Evolutionary conservation across 495 filamentous ascomycete genomes (phyloP), one percentile per base, ranked within the genome.

Genomic region (Cercophora newfieldiana): DNA sequence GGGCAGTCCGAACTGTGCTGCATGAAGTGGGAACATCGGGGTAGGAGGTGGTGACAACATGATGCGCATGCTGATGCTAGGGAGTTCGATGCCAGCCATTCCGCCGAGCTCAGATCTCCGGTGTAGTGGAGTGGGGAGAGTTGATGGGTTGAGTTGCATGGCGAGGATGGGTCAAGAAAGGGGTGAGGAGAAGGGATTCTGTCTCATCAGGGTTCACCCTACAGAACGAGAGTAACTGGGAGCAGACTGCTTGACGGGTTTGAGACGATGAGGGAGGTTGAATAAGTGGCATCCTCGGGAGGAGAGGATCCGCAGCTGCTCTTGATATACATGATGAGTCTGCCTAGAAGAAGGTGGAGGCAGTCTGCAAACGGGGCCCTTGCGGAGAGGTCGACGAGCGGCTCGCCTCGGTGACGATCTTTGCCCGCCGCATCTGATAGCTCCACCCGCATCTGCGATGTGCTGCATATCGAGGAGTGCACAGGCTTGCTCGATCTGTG

Each of bases 401-500:
- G 54, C 29, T 31, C 50, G 44, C 25, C 14, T 61, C 57, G 61
- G 66, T 61, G 62, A 53, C 50, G 69, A 72, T 72, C 69, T 56
- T 60, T 59, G n/a, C 61, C 47, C 50, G 50, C 66, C 56, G 63
- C 56, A 59, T 68, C 28, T 33, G 60, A 61, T 57, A 62, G 69
- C n/a, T 63, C 30, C 50, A 59, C 25, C 49, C 16, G 47, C 55
- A 24, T 44, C 28, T 28, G 10, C 44, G 56, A 65, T 25, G 56
- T 28, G 26, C 55, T 33, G 47, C 29, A 66, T 37, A 30, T 65
- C 22, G 26, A 51, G 22, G 26, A 22, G 44, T 25, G 18, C 10
- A 12, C 22, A 57, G 54, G 18, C 55, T 31, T 14, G 55, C 1
- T 53, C 50, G 51, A 55, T 55, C 51, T 55, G 51, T 58, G 29